Evolutionary conservation across 306 rosid species (phyloP), one percentile per base, ranked within the genome.

Genomic region (Dicorynia guianensis): DNA sequence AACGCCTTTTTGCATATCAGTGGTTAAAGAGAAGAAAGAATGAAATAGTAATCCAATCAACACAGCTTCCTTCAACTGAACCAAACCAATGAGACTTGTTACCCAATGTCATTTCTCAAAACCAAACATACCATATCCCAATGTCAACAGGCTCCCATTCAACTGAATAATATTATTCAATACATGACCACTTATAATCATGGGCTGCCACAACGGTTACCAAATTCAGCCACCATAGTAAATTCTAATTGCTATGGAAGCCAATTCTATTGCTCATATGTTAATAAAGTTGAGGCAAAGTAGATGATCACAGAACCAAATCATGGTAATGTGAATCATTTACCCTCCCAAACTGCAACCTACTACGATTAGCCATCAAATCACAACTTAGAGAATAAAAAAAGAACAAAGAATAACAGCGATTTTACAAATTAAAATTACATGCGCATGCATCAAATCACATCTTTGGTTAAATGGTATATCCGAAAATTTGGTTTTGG

Each of bases 21-120:
- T 40, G 57, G 46, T 38, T 39, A n/a, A 38, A 36, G 49, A 55
- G 46, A 68, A 34, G 20, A 67, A 59, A 66, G 11, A 47, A 48
- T 25, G 35, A 65, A 71, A 78, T 12, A 34, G 52, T 47, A 44
- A 58, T 40, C 78, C 85, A 50, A 57, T 56, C 54, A 67, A 65
- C 39, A 17, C 34, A 46, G 13, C 25, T 63, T 70, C 72, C 30
- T 64, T 50, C 65, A 47, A 79, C 63, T 12, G 14, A 20, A 42
- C 39, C 61, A 63, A 39, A 42, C 39, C 61, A 63, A 39, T 48
- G 40, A 73, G 13, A 82, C 65, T 33, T 38, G 52, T 60, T 19
- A 48, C 18, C 71, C 7, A 25, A 60, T 33, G 57, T 17, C 62
- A 57, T 60, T 53, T 65, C 49, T 17, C 59, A 25, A 42, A 48